These are phyloP conservation scores for Hibiscus trionum DNA, from an alignment of 345 rosid genomes.

Conservation along the genomic window DNA sequence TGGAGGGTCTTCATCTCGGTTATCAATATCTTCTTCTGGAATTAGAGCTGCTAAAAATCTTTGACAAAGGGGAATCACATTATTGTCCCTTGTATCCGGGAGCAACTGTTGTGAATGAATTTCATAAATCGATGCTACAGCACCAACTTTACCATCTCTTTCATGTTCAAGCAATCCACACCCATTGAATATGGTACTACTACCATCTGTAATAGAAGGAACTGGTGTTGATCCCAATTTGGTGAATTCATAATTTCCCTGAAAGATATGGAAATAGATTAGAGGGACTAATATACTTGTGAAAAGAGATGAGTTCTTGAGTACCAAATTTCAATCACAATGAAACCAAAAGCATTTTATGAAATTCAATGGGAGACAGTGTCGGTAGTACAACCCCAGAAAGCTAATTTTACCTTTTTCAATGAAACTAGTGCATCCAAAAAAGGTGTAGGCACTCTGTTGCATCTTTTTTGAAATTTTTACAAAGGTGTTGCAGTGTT, in stretches of 20 bases:
- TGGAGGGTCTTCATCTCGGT: slow-evolving; percentile 41
- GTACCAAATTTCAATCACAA: not conserved
- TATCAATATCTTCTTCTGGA: slow-evolving; percentile 60
- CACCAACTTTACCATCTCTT: slow-evolving; percentile 16
- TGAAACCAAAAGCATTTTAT: not conserved
- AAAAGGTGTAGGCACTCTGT: not conserved
- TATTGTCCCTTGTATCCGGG: slow-evolving; percentile 28
- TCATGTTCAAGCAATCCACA: slow-evolving; percentile 30
- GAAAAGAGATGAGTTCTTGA: not conserved
- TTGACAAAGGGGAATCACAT: slow-evolving; percentile 54
- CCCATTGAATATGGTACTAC: slow-evolving; percentile 20
- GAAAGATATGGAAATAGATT: slow-evolving; percentile 18
- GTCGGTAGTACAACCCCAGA: not conserved
- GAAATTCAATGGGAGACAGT: not conserved
- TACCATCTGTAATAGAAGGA: slow-evolving; percentile 23
- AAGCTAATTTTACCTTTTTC: not conserved
- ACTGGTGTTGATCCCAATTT: slow-evolving; percentile 14
- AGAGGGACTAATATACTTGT: not conserved
- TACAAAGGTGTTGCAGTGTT: not conserved
- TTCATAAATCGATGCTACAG: slow-evolving; percentile 23
- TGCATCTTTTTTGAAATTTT: not conserved
- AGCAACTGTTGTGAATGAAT: slow-evolving; percentile 26
- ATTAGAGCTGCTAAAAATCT: slow-evolving; percentile 79
- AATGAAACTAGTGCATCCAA: not conserved
- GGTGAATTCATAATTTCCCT: slow-evolving; percentile 34